Evolutionary conservation across 352 stramenopile genomes (phyloP).

Genomic region (Phytophthora multivora): DNA sequence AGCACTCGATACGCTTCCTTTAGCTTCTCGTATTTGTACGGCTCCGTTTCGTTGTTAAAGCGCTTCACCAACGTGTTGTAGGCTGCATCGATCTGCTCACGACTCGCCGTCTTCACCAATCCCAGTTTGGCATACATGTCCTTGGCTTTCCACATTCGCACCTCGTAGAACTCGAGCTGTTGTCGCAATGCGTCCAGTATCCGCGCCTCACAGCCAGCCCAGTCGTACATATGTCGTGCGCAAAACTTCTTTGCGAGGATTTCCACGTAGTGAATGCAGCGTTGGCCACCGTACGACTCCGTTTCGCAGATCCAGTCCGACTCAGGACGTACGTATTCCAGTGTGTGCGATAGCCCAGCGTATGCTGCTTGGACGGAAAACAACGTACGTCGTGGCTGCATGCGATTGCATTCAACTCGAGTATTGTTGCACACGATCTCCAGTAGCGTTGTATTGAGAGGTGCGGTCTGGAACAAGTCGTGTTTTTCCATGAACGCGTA

Average conservation of each 20-base stretch:
- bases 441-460: conserved; percentile 75
- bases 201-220: conserved; percentile 49
- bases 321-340: conserved; percentile 81
- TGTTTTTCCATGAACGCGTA: conserved; percentile 89
- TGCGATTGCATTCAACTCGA: conserved; percentile 60
- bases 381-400: conserved; percentile 63
- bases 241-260: conserved; percentile 68
- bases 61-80: conserved; percentile 85
- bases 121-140: conserved; percentile 83
- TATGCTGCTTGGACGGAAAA: conserved; percentile 86
- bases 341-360: conserved; percentile 61
- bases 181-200: conserved; percentile 68
- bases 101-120: conserved; percentile 67
- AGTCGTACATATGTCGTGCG: conserved; percentile 75
- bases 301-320: conserved; percentile 77
- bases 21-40: conserved; percentile 85
- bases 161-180: conserved; percentile 75
- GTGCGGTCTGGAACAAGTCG: conserved; percentile 81
- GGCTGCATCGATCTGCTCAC: conserved; percentile 76
- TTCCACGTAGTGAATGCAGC: conserved; percentile 81
- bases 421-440: conserved; percentile 77
- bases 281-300: conserved; percentile 48
- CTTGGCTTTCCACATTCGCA: conserved; percentile 79
- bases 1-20: conserved; percentile 77
- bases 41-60: conserved; percentile 87